Base-by-base conservation (phyloP, 1,284 basidiomycete species). In the Tilletia walkeri region DNA sequence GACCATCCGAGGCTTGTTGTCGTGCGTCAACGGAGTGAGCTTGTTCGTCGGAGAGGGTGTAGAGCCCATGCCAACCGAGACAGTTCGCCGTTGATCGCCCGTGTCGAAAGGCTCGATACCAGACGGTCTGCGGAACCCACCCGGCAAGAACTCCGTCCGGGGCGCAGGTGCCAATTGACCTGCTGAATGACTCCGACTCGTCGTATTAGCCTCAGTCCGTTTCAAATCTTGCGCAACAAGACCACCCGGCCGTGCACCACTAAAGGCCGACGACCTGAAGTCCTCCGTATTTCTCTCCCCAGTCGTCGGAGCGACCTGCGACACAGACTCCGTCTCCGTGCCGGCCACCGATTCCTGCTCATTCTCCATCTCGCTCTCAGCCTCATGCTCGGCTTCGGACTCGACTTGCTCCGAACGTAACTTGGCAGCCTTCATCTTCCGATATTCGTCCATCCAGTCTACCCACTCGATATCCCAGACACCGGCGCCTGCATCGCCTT, bases 391-490 rank as follows among this genome's bases (percentile, higher is more conserved):
- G n/a, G 73, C 75, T 59, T 76, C 73, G 3, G 72, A 72, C 30
- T 67, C 50, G 30, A 39, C 54, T 16, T 73, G 74, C 72, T 86
- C 86, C 0, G 86, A 85, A 38, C 84, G 76, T 45, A 88, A 83
- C 79, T 88, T 88, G 65, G 86, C 86, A 66, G 86, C 86, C 77
- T 88, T 88, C 84, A 86, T 86, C 69, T 85, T 83, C 68, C 86
- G 86, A 77, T 88, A 88, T 75, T 86, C 86, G 76, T 88, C 87
- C 67, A 87, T 82, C 87, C 87, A 88, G 75, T 88, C 87, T 39
- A 88, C 86, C 87, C 87, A 88, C 74, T 88, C 87, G 69, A 88
- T 86, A 47, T 86, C 86, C 10, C 82, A 80, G 10, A 34, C 56
- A 12, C 48, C 36, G 30, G 34, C 69, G 14, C 71, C 67, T 12